Conservation (phyloP, 768 basidiomycete species). For the Cyclocybe cylindracea region DNA sequence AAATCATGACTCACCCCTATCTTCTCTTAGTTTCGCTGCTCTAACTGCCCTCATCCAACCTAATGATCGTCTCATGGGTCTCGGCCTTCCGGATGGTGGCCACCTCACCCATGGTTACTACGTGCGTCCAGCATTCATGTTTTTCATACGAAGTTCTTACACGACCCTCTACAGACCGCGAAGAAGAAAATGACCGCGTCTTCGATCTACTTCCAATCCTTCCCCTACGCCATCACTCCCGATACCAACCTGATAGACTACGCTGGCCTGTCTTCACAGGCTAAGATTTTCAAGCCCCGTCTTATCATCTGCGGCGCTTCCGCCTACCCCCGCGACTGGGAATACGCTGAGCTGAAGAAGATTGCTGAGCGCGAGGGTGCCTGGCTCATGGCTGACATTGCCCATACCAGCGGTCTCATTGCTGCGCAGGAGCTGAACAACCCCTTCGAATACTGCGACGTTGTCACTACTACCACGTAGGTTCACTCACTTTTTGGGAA, state of each 20-base stretch:
- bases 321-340: constrained; percentile 98
- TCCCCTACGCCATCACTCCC: constrained; percentile 87
- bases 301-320: constrained; percentile 97
- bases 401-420: constrained; percentile 94
- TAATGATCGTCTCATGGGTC: constrained; percentile 98
- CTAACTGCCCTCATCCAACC: constrained; percentile 95
- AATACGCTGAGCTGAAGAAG: constrained; percentile 81
- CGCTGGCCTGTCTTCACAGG: constrained; percentile 73
- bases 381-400: constrained; percentile 95
- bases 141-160: constrained; percentile 5
- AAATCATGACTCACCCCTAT: constrained; percentile 14
- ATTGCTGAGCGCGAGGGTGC: constrained; percentile 87
- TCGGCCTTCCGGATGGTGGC: constrained; percentile 96
- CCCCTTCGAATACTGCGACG: constrained; percentile 96
- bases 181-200: constrained; percentile 99
- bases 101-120: constrained; percentile 98
- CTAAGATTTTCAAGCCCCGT: constrained; percentile 93
- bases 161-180: constrained; percentile 61
- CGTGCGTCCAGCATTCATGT: constrained; percentile 42
- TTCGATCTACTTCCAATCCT: constrained; percentile 99
- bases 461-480: constrained; percentile 96
- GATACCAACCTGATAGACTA: constrained; percentile 91
- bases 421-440: constrained; percentile 88
- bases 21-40: constrained; percentile 78
- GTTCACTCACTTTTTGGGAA: constrained; percentile 24